These are phyloP conservation scores for Metarhizium humberi DNA, from an alignment of 2,329 filamentous ascomycete species.

Conservation along the genomic window DNA sequence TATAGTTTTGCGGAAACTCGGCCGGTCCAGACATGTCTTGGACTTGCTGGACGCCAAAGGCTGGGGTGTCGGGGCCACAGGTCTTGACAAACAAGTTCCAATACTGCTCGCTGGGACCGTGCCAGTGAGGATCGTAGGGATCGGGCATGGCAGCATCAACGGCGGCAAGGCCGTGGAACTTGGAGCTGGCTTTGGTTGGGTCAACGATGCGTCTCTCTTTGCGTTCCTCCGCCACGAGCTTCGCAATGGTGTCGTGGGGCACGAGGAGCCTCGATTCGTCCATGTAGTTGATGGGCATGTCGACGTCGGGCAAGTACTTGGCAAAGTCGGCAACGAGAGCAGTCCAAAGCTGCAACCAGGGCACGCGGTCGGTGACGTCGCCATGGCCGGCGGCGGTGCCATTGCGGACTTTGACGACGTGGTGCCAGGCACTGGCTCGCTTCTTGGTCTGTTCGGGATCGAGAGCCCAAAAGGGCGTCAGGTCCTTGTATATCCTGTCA, in stretches of 20 bases:
- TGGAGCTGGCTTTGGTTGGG: constrained; percentile 32
- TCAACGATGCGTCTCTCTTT: constrained; percentile 31
- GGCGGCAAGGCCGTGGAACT: constrained; percentile 29
- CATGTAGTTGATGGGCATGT: constrained; percentile 57
- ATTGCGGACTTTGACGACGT: constrained; percentile 38
- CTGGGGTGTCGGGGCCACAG: constrained; percentile 47
- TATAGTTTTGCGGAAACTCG: constrained; percentile 24
- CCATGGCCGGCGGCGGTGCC: constrained; percentile 31
- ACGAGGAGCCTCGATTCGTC: constrained; percentile 56
- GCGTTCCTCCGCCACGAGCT: constrained; percentile 38
- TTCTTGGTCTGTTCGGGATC: constrained; percentile 29
- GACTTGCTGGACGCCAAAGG: constrained; percentile 25
- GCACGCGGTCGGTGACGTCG: constrained; percentile 29
- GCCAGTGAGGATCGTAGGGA: constrained; percentile 38
- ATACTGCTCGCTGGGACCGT: constrained; percentile 36
- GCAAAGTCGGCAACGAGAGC: constrained; percentile 42
- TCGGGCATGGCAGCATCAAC: constrained; percentile 25
- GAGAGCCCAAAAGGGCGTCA: constrained; percentile 51
- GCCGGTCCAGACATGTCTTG: constrained; percentile 21
- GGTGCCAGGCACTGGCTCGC: constrained; percentile 32
- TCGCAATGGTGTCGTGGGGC: constrained; percentile 45
- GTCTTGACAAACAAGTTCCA: constrained; percentile 50
- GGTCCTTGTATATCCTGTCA: constrained; percentile 54
- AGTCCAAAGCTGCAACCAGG: constrained; percentile 39
- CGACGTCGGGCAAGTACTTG: constrained; percentile 49